Base-by-base conservation (phyloP, 345 rosid species). In the Aethionema arabicum region DNA sequence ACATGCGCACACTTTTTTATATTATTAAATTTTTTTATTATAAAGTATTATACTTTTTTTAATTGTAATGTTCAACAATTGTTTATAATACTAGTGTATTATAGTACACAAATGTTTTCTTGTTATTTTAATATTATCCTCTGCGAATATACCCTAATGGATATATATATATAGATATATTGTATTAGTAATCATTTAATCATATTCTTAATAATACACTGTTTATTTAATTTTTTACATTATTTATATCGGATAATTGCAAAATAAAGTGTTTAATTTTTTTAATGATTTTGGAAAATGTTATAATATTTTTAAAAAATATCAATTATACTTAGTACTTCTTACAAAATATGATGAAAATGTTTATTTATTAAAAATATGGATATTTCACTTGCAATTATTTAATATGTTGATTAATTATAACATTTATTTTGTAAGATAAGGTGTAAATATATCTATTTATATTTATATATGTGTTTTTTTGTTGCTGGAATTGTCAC, bases 1-100 rank as follows among this genome's bases (percentile, higher is more conserved):
- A 72, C 71, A 72, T 65, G 70, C 70, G 66, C 66, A 65, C 9
- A 36, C 4, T 4, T 2, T 1, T 5, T 52, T 7, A 16, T 5
- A 1, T 55, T 16, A 41, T 16, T 8, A 3, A 29, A 11, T 53
- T 61, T 45, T 9, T 14, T 11, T 4, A 54, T 39, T 11, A 27
- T 5, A 11, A 15, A 4, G 2, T 52, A 15, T 53, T 59, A 11
- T 39, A 52, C 11, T 62, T 47, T 63, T 68, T 45, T 56, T 63
- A 0, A 40, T 3, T 40, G 3, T 8, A 40, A 40, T 6, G n/a
- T 8, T 37, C 44, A 21, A 21, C 27, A 21, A 21, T 21, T 21
- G 27, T 21, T 21, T 21, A 21, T 21, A 21, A 21, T 21, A 21
- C 27, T 21, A 21, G 39, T 47, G 58, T 70, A 63, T 47, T 52